Conservation (phyloP, 2,329 filamentous ascomycete genomes). For the Penicillium janthinellum region DNA sequence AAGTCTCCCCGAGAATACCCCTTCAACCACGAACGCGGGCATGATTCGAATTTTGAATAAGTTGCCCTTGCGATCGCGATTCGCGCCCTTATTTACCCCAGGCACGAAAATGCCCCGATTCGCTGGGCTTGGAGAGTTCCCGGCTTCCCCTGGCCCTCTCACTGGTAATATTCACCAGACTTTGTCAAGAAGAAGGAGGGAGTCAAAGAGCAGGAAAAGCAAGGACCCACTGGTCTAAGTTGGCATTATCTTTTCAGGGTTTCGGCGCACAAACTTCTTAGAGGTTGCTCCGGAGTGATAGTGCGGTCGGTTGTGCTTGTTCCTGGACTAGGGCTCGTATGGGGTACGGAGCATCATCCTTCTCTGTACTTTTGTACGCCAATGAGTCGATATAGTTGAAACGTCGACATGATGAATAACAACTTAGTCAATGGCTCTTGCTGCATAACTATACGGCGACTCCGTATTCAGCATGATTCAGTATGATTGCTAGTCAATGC, state of each 20-base stretch:
- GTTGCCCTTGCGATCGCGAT: neutral
- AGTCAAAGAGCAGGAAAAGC: neutral
- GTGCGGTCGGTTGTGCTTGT: neutral
- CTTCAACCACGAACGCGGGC: neutral
- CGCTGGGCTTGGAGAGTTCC: neutral
- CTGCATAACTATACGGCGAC: neutral
- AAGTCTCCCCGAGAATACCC: neutral
- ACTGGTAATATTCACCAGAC: neutral
- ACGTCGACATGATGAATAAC: too few relatives aligned
- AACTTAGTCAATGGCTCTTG: too few relatives aligned
- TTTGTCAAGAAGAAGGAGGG: neutral
- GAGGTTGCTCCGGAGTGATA: slow-evolving; percentile 12
- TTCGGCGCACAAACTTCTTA: slow-evolving; percentile 25
- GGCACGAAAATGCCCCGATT: slow-evolving; percentile 3
- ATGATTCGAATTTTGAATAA: neutral
- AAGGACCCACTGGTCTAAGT: slow-evolving; percentile 9
- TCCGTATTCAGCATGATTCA: neutral
- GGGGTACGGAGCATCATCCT: neutral
- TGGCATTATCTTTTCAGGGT: slow-evolving; percentile 11
- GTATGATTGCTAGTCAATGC: neutral
- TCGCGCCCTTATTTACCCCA: neutral
- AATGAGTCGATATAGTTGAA: neutral
- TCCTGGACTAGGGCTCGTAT: neutral
- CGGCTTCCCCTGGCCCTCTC: neutral
- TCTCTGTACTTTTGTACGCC: neutral